Evolutionary conservation across 75 land plant species (phyloP), one percentile per base, ranked within the genome.

Genomic region (Picea sitchensis): DNA sequence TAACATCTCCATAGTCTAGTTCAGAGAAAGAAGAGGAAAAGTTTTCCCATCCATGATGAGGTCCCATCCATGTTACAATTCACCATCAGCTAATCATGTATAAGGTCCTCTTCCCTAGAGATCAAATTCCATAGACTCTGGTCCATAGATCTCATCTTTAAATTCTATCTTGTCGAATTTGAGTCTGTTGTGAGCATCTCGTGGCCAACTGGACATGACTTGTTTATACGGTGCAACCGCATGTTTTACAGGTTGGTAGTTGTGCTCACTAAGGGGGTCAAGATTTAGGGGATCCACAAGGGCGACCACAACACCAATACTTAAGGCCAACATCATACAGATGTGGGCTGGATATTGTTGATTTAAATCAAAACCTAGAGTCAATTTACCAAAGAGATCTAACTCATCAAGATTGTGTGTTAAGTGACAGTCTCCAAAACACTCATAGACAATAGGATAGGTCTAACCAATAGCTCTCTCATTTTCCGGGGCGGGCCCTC

Each of bases 61-160:
- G 31, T 5, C 90, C 93, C 61, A 92, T 78, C 98, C 98, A 97
- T 76, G 84, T 80, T 20, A 97, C 23, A 18, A 97, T 78, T 65
- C 99, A 80, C 99, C 99, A 79, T 97, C 99, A 21, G 95, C 92
- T 54, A 97, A 82, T 56, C 99, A 95, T 5, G 96, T 95, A 80
- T 95, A 97, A 14, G 98, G 98, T 1, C 98, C 98, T 12, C 87
- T 79, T 9, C 97, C 99, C 3, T 20, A 60, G 59, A 85, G 82
- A 51, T 96, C 97, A 57, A 92, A 92, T 1, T 87, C 93, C 65
- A 96, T 18, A 88, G 98, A 94, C 83, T 96, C 97, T 0, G 99
- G 99, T 9, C 99, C 97, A 75, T 84, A 87, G 30, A 92, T 83
- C 41, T 89, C 87, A 79, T 83, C 78, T 67, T 73, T 26, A 80